A percentile compares a stretch with the other conserved stretches of the same genome.
These are phyloP conservation scores for Pythium aphanidermatum DNA, from an alignment of 352 stramenopile genomes.

Conservation along the genomic window DNA sequence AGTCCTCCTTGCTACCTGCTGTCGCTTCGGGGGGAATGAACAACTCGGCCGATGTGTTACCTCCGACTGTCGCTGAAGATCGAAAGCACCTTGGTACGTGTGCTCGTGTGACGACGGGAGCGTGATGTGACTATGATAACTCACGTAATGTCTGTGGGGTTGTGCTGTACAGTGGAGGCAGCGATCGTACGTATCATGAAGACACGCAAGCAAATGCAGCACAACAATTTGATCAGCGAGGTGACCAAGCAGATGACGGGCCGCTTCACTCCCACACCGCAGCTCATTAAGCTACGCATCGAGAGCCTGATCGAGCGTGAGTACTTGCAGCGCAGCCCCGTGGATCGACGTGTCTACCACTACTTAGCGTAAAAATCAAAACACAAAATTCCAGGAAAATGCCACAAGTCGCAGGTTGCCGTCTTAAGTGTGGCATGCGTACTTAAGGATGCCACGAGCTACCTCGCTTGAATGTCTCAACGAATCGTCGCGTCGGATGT, in stretches of 20 bases:
- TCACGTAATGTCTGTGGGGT: too few species aligned
- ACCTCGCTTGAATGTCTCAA: constrained; percentile 6
- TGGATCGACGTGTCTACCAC: constrained; percentile 93
- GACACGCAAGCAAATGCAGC: constrained; percentile 88
- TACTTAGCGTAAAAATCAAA: constrained; percentile 98
- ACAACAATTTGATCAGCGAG: constrained; percentile 90
- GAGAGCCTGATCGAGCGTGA: constrained; percentile 99
- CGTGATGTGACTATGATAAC: too few species aligned
- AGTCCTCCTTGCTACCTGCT: constrained; percentile 48
- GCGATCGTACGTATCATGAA: constrained; percentile 97
- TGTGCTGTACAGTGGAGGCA: constrained; percentile 78
- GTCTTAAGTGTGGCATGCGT: constrained; percentile 3
- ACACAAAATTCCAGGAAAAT: too few species aligned
- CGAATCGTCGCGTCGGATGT: background rate
- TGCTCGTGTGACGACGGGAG: background rate
- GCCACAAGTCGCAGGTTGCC: background rate
- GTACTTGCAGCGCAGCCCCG: constrained; percentile 94
- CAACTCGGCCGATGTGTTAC: constrained; percentile 69
- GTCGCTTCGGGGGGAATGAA: constrained; percentile 25
- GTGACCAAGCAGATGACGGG: constrained; percentile 82
- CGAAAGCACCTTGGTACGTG: constrained; percentile 87
- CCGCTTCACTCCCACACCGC: constrained; percentile 91
- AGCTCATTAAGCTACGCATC: constrained; percentile 98
- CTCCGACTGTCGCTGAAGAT: constrained; percentile 92
- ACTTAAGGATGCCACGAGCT: constrained; percentile 8